phyloP scores from a whole-genome alignment of 495 filamentous ascomycete species.

The Amniculicola lignicola region DNA sequence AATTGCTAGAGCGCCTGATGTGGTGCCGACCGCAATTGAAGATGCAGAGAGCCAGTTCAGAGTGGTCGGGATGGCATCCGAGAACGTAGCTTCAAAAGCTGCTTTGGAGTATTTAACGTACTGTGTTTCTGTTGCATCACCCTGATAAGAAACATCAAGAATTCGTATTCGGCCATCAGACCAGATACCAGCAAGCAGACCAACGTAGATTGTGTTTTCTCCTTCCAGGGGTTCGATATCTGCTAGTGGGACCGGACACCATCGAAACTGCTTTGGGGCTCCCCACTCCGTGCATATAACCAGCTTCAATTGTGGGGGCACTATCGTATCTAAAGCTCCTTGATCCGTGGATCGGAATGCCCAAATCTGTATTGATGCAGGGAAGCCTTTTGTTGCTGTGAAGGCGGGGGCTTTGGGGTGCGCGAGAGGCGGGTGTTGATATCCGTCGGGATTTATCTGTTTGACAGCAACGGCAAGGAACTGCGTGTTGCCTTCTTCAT shows the following conservation, averaged over 20 bases:
- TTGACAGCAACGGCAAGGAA: conserved; percentile 54
- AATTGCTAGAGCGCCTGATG: conserved; percentile 59
- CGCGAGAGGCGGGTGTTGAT: conserved; percentile 20
- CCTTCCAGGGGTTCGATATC: conserved; percentile 37
- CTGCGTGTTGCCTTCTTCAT: conserved; percentile 50
- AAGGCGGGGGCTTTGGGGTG: conserved; percentile 48
- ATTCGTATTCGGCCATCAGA: conserved; percentile 61
- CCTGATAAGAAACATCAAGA: conserved; percentile 49
- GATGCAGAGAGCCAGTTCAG: conserved; percentile 61
- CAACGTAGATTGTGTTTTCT: conserved; percentile 46
- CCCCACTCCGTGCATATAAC: conserved; percentile 65
- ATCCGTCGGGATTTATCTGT: conserved; percentile 22
- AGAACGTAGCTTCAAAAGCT: conserved; percentile 52
- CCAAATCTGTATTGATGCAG: conserved; percentile 59
- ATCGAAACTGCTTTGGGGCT: conserved; percentile 55
- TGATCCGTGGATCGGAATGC: conserved; percentile 46
- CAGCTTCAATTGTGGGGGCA: conserved; percentile 46
- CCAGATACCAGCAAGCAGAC: conserved; percentile 61
- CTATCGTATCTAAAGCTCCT: conserved; percentile 43
- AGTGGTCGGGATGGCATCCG: conserved; percentile 55
- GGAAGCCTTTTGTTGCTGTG: conserved; percentile 46
- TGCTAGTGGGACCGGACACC: conserved; percentile 55
- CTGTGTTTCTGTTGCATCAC: conserved; percentile 5
- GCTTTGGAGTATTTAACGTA: conserved; percentile 51
- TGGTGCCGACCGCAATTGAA: conserved; percentile 59